Evolutionary conservation across 1,284 basidiomycete species (phyloP).

Genomic region (Lentinula novae-zelandiae): DNA sequence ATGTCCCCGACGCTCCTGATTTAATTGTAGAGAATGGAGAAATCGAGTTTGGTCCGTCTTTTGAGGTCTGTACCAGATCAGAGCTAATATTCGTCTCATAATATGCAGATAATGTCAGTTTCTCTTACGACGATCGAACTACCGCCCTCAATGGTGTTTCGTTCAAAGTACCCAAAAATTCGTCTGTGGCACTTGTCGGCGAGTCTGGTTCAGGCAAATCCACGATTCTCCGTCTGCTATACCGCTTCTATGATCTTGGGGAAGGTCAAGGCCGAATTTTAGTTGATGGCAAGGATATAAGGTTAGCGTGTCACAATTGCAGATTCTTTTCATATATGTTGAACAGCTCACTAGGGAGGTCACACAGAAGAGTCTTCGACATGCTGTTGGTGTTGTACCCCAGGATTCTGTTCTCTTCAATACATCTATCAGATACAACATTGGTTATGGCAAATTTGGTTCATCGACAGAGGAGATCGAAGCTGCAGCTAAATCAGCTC

Average conservation of each 20-base stretch:
- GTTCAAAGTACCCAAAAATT: slow-evolving; percentile 80
- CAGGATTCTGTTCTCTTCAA: slow-evolving; percentile 86
- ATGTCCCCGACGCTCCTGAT: slow-evolving; percentile 72
- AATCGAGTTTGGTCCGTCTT: slow-evolving; percentile 76
- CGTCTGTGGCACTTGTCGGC: slow-evolving; percentile 80
- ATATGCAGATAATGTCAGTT: slow-evolving; percentile 66
- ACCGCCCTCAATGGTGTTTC: slow-evolving; percentile 75
- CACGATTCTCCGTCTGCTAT: slow-evolving; percentile 74
- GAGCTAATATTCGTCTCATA: not conserved
- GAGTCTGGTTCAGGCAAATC: slow-evolving; percentile 81
- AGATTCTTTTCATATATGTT: not conserved
- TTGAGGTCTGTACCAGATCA: not conserved
- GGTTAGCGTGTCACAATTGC: slow-evolving; percentile 21
- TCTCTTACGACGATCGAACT: slow-evolving; percentile 78
- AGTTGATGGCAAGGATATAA: slow-evolving; percentile 84
- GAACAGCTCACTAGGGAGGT: slow-evolving; percentile 48
- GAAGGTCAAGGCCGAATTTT: slow-evolving; percentile 70
- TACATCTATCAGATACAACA: slow-evolving; percentile 73
- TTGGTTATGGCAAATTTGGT: slow-evolving; percentile 70
- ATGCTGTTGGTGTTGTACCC: slow-evolving; percentile 80
- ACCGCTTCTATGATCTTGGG: slow-evolving; percentile 82
- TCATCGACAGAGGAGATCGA: slow-evolving; percentile 68
- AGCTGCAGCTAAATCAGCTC: slow-evolving; percentile 69
- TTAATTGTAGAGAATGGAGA: slow-evolving; percentile 72
- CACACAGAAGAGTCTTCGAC: slow-evolving; percentile 75